Percentiles rank a stretch among this genome's conserved stretches.
phyloP scores from a whole-genome alignment of 2,329 filamentous ascomycete species.

The Pseudocercospora eumusae region DNA sequence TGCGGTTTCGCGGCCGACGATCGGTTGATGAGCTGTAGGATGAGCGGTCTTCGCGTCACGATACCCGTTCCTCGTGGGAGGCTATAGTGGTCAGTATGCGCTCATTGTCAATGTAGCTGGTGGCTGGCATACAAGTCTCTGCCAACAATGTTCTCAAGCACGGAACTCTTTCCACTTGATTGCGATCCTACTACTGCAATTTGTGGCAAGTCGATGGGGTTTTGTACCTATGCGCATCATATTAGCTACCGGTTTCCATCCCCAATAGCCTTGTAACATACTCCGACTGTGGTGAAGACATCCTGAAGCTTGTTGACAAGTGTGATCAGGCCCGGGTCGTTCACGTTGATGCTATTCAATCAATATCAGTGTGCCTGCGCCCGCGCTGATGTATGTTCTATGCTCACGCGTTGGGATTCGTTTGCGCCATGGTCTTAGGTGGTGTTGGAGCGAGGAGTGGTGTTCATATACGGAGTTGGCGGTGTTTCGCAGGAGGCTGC shows the following conservation, averaged over 20 bases:
- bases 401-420: conserved; percentile 38
- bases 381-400: background rate
- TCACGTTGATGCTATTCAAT: conserved; percentile 66
- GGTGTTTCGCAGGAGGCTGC: background rate
- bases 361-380: conserved; percentile 13
- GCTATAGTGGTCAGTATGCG: conserved; percentile 52
- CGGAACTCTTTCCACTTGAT: conserved; percentile 98
- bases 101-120: background rate
- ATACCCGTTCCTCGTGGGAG: conserved; percentile 96
- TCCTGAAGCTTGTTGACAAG: conserved; percentile 99
- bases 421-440: conserved; percentile 37
- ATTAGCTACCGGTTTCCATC: too few species aligned
- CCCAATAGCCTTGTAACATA: conserved; percentile 52
- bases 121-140: conserved; percentile 84
- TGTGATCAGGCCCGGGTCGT: conserved; percentile 68
- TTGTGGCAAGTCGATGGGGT: conserved; percentile 97
- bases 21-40: conserved; percentile 97
- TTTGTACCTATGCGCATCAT: too few species aligned
- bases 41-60: conserved; percentile 90
- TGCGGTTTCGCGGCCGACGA: conserved; percentile 58
- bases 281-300: conserved; percentile 96
- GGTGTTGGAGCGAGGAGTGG: conserved; percentile 14
- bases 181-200: conserved; percentile 98
- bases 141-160: conserved; percentile 97
- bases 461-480: background rate